phyloP scores from a whole-genome alignment of 306 rosid genomes.

The Sicyos baderoa region DNA sequence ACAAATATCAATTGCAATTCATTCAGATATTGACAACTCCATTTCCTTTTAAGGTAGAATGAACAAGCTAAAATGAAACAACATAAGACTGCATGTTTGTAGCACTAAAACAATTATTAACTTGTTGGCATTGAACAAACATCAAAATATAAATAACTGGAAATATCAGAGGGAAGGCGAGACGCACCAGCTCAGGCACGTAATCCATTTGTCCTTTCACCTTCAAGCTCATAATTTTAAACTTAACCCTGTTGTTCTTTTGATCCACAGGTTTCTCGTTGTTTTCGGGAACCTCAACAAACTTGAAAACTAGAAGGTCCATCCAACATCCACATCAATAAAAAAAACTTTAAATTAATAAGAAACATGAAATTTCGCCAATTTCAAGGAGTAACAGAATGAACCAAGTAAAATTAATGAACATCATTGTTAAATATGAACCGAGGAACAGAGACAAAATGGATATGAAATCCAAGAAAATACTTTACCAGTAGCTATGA shows the following conservation, averaged over 20 bases:
- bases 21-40: slow-evolving; percentile 5
- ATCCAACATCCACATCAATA: slow-evolving; percentile 16
- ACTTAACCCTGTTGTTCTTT: slow-evolving; percentile 78
- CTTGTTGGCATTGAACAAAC: not conserved
- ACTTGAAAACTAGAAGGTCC: slow-evolving; percentile 66
- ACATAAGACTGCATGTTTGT: not conserved
- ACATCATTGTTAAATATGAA: not conserved
- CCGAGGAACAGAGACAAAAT: slow-evolving; percentile 11
- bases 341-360: not conserved
- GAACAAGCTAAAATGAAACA: not conserved
- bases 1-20: not conserved
- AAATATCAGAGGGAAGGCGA: not conserved
- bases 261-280: slow-evolving; percentile 75
- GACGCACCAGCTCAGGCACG: slow-evolving; percentile 91
- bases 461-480: not conserved
- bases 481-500: slow-evolving; percentile 80
- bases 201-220: slow-evolving; percentile 84
- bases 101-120: not conserved
- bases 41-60: not conserved
- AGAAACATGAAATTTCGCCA: not conserved
- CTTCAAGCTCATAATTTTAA: slow-evolving; percentile 98
- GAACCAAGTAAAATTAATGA: not conserved
- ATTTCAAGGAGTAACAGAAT: not conserved
- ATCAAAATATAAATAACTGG: not conserved
- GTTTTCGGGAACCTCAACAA: slow-evolving; percentile 87